A percentile compares a stretch with the other conserved stretches of the same genome.
Evolutionary conservation across 2,329 filamentous ascomycete genomes (phyloP).

Genomic region (Penicillium sclerotiorum): DNA sequence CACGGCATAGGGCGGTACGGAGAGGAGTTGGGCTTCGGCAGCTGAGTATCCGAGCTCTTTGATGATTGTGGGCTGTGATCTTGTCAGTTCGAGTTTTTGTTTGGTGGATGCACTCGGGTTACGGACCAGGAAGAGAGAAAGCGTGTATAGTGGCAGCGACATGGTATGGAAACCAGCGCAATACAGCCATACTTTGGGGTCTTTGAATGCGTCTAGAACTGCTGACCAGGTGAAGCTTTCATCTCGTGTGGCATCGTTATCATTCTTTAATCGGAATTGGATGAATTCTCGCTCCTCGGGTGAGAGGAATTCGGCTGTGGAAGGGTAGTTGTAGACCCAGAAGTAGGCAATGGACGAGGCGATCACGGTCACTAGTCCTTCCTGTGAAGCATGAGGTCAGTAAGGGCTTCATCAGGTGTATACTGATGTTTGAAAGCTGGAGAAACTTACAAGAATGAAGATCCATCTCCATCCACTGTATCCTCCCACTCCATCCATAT

Average conservation of each 20-base stretch:
- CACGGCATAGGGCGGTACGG: slow-evolving; percentile 66
- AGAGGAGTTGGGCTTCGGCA: slow-evolving; percentile 55
- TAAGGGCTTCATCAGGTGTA: background rate
- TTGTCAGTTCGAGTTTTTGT: background rate
- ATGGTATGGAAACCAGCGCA: slow-evolving; percentile 21
- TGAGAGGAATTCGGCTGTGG: slow-evolving; percentile 44
- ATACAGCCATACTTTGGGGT: slow-evolving; percentile 41
- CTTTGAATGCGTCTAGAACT: slow-evolving; percentile 64
- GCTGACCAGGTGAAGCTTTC: slow-evolving; percentile 71
- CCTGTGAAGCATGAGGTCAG: slow-evolving; percentile 40
- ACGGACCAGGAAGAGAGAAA: slow-evolving; percentile 41
- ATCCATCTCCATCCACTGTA: slow-evolving; percentile 65
- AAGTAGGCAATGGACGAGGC: slow-evolving; percentile 41
- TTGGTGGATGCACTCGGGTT: background rate
- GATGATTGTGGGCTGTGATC: slow-evolving; percentile 45
- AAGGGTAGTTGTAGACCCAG: slow-evolving; percentile 47
- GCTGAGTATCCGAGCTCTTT: slow-evolving; percentile 45
- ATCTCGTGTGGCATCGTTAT: slow-evolving; percentile 69
- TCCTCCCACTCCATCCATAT: slow-evolving; percentile 50
- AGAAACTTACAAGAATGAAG: slow-evolving; percentile 56
- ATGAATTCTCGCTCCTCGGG: slow-evolving; percentile 61
- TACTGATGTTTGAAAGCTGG: background rate
- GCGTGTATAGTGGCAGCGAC: slow-evolving; percentile 43
- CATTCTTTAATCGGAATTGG: slow-evolving; percentile 63
- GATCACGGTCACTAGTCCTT: slow-evolving; percentile 71